Percentiles rank a stretch among this genome's conserved stretches.
These are phyloP conservation scores for Talaromyces rugulosus DNA, from an alignment of 2,329 filamentous ascomycete species.

Conservation along the genomic window DNA sequence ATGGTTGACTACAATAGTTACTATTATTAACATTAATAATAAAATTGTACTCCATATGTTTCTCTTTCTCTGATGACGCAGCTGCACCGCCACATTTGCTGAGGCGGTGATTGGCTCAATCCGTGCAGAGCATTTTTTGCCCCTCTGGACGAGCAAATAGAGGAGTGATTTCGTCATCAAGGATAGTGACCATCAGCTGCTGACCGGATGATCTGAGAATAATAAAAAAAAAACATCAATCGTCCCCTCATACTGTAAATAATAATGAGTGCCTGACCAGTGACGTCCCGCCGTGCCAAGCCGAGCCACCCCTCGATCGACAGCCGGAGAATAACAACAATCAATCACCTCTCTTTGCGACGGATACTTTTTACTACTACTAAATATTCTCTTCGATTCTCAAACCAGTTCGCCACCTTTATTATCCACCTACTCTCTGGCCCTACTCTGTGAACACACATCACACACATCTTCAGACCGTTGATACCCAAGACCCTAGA, in stretches of 20 bases:
- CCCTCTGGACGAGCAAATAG: not conserved
- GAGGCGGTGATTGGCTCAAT: not conserved
- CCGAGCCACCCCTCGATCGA: not conserved
- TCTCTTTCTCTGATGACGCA: not conserved
- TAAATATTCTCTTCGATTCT: not conserved
- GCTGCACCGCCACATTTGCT: constrained; percentile 2
- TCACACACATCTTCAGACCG: not conserved
- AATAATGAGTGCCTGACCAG: not conserved
- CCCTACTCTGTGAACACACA: not conserved
- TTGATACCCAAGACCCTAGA: not conserved
- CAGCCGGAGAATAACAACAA: not conserved
- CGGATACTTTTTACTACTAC: not conserved
- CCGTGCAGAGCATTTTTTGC: not conserved
- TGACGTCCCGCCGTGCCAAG: not conserved
- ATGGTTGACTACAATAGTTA: not conserved
- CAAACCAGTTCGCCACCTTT: not conserved
- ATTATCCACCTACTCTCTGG: not conserved
- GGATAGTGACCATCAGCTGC: not conserved
- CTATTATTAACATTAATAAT: not conserved
- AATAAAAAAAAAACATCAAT: no score
- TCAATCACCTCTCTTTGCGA: not conserved
- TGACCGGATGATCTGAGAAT: not conserved
- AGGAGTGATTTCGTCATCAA: not conserved
- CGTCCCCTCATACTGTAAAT: not conserved
- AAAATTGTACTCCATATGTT: not conserved